Base-by-base conservation (phyloP, 345 rosid species). In the Euphorbia pulcherrima region DNA sequence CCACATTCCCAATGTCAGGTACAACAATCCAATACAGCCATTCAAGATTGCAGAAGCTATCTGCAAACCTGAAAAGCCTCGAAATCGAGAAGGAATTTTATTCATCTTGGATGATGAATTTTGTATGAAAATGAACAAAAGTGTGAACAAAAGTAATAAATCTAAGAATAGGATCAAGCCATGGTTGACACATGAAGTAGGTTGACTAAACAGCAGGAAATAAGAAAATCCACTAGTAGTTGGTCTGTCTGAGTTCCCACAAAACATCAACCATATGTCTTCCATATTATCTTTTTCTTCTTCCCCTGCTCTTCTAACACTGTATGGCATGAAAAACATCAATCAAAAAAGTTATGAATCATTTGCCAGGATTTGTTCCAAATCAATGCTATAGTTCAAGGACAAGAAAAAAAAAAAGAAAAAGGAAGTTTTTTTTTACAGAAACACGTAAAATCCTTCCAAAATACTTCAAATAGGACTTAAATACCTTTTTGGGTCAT, bases 1-100 rank as follows among this genome's bases (percentile, higher is more conserved):
- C 90, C 92, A 88, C 63, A 74, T 56, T 68, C 88, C 90, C 35
- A 82, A 75, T 66, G 86, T 62, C 24, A 87, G 63, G 77, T 88
- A 86, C 29, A 76, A 59, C 44, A 86, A 54, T 46, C 97, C 98
- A 48, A 90, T 70, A 68, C 80, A 67, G 5, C 88, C 89, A 75
- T 90, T 90, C 59, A 82, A 62, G 8, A 83, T 11, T 14, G 81
- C 83, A 50, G 98, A 85, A 0, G 72, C 69, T 14, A 78, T 68
- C 62, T 83, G 90, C 60, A 86, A 70, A 14, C 69, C 69, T 10
- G 86, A 78, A 35, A 65, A 60, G 1, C 72, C 68, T 8, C 56
- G 81, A 54, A 65, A 73, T 56, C 78, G 68, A 16, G 70, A 29
- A 17, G 74, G 67, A 26, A 76, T 20, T 13, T 24, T 65, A 13